Conservation (phyloP, 148 eudicot genomes). For the Rhododendron ferrugineum region DNA sequence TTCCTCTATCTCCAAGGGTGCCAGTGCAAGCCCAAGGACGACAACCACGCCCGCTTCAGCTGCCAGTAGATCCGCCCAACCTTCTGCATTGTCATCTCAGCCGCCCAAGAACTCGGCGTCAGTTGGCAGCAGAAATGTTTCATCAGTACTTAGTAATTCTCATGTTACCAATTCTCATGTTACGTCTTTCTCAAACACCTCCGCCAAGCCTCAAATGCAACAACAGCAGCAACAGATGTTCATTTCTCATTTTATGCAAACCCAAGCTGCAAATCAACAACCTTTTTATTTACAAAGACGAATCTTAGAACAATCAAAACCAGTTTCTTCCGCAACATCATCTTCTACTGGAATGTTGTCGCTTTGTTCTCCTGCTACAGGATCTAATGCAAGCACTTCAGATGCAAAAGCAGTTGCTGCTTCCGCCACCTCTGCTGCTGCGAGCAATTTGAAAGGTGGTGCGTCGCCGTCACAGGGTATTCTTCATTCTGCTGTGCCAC, state of each 20-base stretch:
- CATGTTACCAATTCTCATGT: conserved; percentile 31
- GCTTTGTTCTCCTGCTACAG: conserved; percentile 37
- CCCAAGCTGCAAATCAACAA: conserved; percentile 32
- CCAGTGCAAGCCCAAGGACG: conserved; percentile 80
- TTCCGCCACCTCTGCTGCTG: conserved; percentile 46
- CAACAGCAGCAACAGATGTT: conserved; percentile 56
- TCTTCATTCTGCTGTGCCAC: conserved; percentile 42
- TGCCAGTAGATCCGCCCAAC: conserved; percentile 49
- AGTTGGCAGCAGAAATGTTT: conserved; percentile 31
- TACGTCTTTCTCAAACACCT: conserved; percentile 24
- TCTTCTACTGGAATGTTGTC: conserved; percentile 58
- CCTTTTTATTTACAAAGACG: conserved; percentile 57
- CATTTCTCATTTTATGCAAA: conserved; percentile 53
- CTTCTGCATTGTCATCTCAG: conserved; percentile 53
- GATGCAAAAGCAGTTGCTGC: conserved; percentile 73
- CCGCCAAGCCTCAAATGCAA: conserved; percentile 44
- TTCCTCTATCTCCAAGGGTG: conserved; percentile 72
- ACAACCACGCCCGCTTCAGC: conserved; percentile 35
- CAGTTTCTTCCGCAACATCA: conserved; percentile 34
- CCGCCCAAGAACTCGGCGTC: conserved; percentile 48
- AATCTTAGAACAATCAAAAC: conserved; percentile 47
- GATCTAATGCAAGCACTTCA: conserved; percentile 31
- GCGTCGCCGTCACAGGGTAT: conserved; percentile 45
- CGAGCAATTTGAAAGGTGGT: conserved; percentile 49
- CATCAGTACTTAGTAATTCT: conserved; percentile 52